Evolutionary conservation across 768 basidiomycete genomes (phyloP).

Genomic region (Polyporus arcularius): DNA sequence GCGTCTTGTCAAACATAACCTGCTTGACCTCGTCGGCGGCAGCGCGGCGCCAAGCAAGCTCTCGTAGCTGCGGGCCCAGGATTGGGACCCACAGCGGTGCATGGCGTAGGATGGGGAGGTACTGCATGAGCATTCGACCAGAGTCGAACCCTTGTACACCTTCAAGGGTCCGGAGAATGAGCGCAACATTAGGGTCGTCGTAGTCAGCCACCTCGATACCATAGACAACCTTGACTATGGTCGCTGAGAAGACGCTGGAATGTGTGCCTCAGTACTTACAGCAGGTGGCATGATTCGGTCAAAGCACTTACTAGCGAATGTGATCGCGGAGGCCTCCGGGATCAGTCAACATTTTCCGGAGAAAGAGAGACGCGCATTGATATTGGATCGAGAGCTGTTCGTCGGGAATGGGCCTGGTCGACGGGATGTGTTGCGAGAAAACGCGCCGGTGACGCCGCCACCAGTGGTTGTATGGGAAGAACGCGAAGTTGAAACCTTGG

Average conservation of each 20-base stretch:
- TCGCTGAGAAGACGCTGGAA: conserved; percentile 11
- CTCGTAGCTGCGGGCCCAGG: neutral
- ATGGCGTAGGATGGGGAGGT: neutral
- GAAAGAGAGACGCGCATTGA: neutral
- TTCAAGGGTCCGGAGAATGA: conserved; percentile 9
- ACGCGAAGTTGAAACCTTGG: neutral
- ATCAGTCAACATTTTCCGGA: neutral
- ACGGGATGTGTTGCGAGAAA: conserved; percentile 14
- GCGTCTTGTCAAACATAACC: neutral
- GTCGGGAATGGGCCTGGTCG: neutral
- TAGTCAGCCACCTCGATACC: conserved; percentile 17
- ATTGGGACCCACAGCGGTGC: conserved; percentile 10
- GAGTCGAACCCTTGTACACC: conserved; percentile 2
- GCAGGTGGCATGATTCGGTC: neutral
- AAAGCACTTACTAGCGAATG: conserved; percentile 6
- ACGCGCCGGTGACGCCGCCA: conserved; percentile 16
- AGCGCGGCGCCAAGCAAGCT: neutral
- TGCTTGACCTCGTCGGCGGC: conserved; percentile 2
- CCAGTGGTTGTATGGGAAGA: conserved; percentile 10
- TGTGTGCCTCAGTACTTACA: neutral
- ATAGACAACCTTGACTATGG: conserved; percentile 21
- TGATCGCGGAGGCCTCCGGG: conserved; percentile 5
- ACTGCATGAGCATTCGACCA: neutral
- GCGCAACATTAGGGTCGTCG: conserved; percentile 16
- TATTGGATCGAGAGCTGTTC: neutral